These are phyloP conservation scores for Paramyrothecium roridum DNA, from an alignment of 2,329 filamentous ascomycete species.

Conservation along the genomic window DNA sequence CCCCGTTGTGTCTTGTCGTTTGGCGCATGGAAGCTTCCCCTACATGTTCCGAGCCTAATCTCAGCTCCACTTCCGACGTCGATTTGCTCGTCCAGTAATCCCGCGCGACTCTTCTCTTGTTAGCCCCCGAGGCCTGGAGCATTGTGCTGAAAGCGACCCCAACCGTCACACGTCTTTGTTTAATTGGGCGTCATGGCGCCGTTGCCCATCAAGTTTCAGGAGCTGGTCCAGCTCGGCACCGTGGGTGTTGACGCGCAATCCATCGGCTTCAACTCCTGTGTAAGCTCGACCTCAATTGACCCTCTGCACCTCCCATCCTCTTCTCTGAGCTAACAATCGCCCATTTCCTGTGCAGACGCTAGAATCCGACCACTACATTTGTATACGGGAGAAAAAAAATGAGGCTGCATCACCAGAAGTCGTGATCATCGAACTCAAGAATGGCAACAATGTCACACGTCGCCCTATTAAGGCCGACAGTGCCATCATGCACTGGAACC, in stretches of 20 bases:
- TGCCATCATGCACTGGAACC: slow-evolving; percentile 98
- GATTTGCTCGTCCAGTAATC: not conserved
- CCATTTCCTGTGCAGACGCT: slow-evolving; percentile 65
- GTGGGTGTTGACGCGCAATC: slow-evolving; percentile 43
- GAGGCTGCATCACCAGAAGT: slow-evolving; percentile 85
- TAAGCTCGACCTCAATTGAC: slow-evolving; percentile 38
- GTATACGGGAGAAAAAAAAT: slow-evolving; percentile 90
- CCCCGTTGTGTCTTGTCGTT: slow-evolving; percentile 18
- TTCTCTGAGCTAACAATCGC: slow-evolving; percentile 14
- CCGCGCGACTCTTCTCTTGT: slow-evolving; percentile 6
- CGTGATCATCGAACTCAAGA: slow-evolving; percentile 96
- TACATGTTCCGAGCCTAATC: slow-evolving; percentile 19
- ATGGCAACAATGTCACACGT: slow-evolving; percentile 91
- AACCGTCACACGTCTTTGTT: slow-evolving; percentile 20
- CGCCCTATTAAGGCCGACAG: slow-evolving; percentile 98
- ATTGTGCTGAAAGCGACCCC: slow-evolving; percentile 17
- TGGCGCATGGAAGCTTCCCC: slow-evolving; percentile 35
- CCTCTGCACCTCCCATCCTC: slow-evolving; percentile 4
- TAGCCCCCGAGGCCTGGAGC: slow-evolving; percentile 16
- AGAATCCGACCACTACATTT: slow-evolving; percentile 96
- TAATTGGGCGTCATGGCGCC: slow-evolving; percentile 53
- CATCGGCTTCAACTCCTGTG: slow-evolving; percentile 79
- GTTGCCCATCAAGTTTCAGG: slow-evolving; percentile 89
- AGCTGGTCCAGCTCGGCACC: slow-evolving; percentile 69
- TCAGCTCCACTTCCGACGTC: slow-evolving; percentile 15